A percentile compares a stretch with the other conserved stretches of the same genome.
phyloP scores from a whole-genome alignment of 2,329 filamentous ascomycete species.

The Alternaria postmessia region DNA sequence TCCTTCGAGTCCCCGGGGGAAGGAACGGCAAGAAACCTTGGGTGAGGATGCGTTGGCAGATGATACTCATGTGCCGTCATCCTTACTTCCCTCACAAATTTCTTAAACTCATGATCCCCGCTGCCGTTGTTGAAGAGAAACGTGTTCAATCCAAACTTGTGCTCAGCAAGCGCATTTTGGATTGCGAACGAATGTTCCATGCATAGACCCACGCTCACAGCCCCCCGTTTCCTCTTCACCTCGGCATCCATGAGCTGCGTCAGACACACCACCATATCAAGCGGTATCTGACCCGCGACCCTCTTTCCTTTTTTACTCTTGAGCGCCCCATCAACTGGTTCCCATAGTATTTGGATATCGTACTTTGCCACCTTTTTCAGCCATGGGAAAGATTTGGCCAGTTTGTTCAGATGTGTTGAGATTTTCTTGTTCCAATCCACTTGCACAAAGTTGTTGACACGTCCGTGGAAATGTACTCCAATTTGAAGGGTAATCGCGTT shows the following conservation, averaged over 20 bases:
- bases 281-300: conserved; percentile 25
- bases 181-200: conserved; percentile 23
- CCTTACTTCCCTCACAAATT: conserved; percentile 20
- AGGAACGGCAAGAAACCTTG: not conserved
- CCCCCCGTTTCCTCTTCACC: conserved; percentile 20
- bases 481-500: conserved; percentile 32
- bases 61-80: conserved; percentile 8
- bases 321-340: conserved; percentile 25
- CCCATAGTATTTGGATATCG: conserved; percentile 38
- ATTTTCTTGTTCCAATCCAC: conserved; percentile 42
- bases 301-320: conserved; percentile 25
- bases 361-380: conserved; percentile 32
- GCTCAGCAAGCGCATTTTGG: conserved; percentile 9
- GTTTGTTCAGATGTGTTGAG: conserved; percentile 28
- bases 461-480: conserved; percentile 36
- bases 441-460: conserved; percentile 35
- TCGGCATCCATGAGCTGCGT: conserved; percentile 24
- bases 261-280: conserved; percentile 29
- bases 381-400: conserved; percentile 37
- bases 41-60: not conserved
- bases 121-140: not conserved
- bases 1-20: not conserved
- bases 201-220: conserved; percentile 23
- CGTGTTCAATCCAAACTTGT: conserved; percentile 27
- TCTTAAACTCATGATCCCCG: not conserved